Conservation (phyloP, 148 eudicot genomes). For the Fagopyrum esculentum region DNA sequence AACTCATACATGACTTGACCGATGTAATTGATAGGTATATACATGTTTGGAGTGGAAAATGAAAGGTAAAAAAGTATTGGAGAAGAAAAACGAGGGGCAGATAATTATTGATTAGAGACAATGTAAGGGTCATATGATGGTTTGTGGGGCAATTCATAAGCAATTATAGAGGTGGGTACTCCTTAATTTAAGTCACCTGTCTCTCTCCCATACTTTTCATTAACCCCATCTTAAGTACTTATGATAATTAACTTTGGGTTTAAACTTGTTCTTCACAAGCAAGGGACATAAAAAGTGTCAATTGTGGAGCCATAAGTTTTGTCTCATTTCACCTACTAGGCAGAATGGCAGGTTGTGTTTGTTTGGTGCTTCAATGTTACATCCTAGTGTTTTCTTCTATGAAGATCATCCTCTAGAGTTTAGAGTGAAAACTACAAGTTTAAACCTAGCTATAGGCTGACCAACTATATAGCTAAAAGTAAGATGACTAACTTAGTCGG, state of each 20-base stretch:
- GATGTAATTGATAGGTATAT: background rate
- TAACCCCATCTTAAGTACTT: background rate
- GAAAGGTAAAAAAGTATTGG: background rate
- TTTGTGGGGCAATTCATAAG: conserved; percentile 9
- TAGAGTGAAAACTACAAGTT: background rate
- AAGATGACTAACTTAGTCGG: background rate
- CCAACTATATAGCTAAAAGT: background rate
- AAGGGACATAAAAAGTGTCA: conserved; percentile 1
- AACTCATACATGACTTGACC: background rate
- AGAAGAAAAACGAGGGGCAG: background rate
- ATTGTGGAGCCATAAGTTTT: conserved; percentile 5
- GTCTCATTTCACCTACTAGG: conserved; percentile 9
- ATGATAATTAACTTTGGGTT: background rate
- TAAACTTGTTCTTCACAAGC: background rate
- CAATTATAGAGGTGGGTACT: conserved; percentile 9
- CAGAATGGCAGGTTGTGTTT: background rate
- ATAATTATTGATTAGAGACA: conserved; percentile 11
- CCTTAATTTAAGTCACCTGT: conserved; percentile 9
- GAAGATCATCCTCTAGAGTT: background rate
- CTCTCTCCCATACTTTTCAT: conserved; percentile 4
- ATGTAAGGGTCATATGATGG: conserved; percentile 11
- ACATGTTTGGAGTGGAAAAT: background rate
- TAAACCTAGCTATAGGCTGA: too few species aligned
- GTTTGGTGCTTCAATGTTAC: background rate
- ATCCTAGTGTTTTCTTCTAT: background rate